Evolutionary conservation across 176 grass and related monocot species (phyloP).

Genomic region (Pontederia paniculata): DNA sequence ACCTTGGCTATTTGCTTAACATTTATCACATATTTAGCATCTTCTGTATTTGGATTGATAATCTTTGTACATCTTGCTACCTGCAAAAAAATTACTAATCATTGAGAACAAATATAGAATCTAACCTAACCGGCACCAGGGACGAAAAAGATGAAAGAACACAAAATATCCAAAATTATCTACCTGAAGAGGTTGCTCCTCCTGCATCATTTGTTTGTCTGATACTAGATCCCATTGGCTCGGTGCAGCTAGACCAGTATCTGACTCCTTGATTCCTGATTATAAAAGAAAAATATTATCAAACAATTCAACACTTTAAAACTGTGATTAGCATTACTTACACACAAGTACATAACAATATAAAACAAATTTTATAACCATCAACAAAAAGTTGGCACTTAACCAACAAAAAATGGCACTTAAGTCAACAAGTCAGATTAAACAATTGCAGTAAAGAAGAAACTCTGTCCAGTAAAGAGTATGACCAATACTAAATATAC

Average conservation of each 20-base stretch:
- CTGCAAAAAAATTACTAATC: constrained; percentile 17
- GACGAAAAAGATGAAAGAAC: neutral
- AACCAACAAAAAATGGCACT: no score
- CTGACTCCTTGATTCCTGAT: constrained; percentile 89
- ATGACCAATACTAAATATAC: no score
- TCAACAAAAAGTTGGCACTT: no score
- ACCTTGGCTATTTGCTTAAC: constrained; percentile 99
- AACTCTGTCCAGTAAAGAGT: no score
- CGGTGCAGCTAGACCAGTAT: constrained; percentile 80
- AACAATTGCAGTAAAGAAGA: no score
- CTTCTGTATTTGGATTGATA: constrained; percentile 83
- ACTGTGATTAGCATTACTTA: neutral
- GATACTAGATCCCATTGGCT: constrained; percentile 95
- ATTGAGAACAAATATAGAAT: neutral
- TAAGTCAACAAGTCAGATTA: no score
- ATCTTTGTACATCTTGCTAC: constrained; percentile 97
- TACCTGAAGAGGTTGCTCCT: constrained; percentile 85
- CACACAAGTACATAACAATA: neutral
- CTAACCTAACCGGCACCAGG: neutral
- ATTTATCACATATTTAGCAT: constrained; percentile 93
- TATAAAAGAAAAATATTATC: neutral
- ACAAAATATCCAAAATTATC: neutral
- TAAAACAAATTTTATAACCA: neutral
- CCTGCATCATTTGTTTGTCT: constrained; percentile 98
- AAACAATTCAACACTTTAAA: constrained; percentile 1